phyloP scores from a whole-genome alignment of 176 grass and related monocot genomes.

The Cenchrus purpureus region DNA sequence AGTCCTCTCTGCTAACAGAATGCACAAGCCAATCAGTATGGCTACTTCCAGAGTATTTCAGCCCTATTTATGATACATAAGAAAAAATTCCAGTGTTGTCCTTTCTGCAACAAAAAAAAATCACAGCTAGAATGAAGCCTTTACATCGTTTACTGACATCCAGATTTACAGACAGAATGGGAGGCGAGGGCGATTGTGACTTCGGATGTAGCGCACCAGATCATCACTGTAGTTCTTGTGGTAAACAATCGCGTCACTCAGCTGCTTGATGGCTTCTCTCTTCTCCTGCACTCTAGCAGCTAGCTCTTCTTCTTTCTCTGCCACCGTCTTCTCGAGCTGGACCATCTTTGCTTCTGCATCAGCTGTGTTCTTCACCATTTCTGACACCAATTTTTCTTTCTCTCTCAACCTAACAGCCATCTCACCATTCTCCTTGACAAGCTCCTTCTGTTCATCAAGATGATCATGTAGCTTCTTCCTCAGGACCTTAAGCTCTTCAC shows the following conservation, averaged over 20 bases:
- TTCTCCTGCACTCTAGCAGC: slow-evolving; percentile 74
- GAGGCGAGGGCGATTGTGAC: slow-evolving; percentile 41
- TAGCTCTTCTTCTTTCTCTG: slow-evolving; percentile 66
- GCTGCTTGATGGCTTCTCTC: slow-evolving; percentile 88
- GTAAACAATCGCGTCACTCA: slow-evolving; percentile 75
- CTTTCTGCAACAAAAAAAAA: neutral
- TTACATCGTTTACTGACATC: slow-evolving; percentile 38
- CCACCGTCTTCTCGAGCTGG: slow-evolving; percentile 59
- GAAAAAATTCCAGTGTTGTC: too few relatives aligned
- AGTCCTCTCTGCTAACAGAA: slow-evolving; percentile 13
- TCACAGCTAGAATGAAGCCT: slow-evolving; percentile 14
- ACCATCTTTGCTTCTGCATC: slow-evolving; percentile 45
- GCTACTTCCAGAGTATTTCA: neutral
- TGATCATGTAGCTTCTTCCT: slow-evolving; percentile 46
- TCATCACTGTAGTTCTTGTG: slow-evolving; percentile 71
- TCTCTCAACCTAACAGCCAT: slow-evolving; percentile 44
- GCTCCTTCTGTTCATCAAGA: slow-evolving; percentile 59
- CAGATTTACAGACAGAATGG: slow-evolving; percentile 57
- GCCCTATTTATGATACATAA: slow-evolving; percentile 24
- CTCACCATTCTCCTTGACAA: slow-evolving; percentile 45
- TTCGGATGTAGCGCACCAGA: slow-evolving; percentile 57
- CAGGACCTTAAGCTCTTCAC: slow-evolving; percentile 56
- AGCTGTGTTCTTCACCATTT: slow-evolving; percentile 26
- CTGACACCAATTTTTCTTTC: slow-evolving; percentile 41
- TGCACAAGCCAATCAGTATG: slow-evolving; percentile 25